These are phyloP conservation scores for Mycena vitilis DNA, from an alignment of 768 basidiomycete genomes.

Conservation along the genomic window DNA sequence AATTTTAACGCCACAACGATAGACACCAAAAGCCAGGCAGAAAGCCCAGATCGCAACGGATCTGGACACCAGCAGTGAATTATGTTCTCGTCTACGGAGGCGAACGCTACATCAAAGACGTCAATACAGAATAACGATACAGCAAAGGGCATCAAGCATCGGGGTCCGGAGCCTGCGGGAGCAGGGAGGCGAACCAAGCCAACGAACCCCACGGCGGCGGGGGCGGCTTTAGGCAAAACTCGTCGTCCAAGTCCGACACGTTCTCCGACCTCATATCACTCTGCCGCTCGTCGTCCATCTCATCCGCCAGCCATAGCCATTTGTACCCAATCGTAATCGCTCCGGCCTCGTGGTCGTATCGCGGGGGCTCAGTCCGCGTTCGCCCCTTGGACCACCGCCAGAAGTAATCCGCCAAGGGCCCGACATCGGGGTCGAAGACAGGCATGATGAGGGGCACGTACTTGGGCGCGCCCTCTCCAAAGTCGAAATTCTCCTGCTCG, in stretches of 20 bases:
- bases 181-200: not conserved
- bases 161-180: not conserved
- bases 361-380: too few species aligned
- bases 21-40: too few species aligned
- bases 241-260: not conserved
- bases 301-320: not conserved
- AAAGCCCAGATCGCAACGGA: too few species aligned
- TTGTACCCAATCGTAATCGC: not conserved
- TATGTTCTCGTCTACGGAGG: too few species aligned
- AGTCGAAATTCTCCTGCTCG: conserved; percentile 7
- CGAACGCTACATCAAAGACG: too few species aligned
- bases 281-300: not conserved
- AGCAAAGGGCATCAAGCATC: not conserved
- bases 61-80: too few species aligned
- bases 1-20: too few species aligned
- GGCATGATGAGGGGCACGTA: not conserved
- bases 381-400: too few species aligned
- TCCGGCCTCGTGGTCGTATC: not conserved
- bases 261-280: not conserved
- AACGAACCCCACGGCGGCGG: too few species aligned
- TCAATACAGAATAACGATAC: too few species aligned
- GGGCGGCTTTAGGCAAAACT: not conserved
- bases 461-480: not conserved
- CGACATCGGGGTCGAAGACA: too few species aligned
- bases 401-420: too few species aligned